Conservation (phyloP, 768 basidiomycete genomes). For the Pulveroboletus frians region DNA sequence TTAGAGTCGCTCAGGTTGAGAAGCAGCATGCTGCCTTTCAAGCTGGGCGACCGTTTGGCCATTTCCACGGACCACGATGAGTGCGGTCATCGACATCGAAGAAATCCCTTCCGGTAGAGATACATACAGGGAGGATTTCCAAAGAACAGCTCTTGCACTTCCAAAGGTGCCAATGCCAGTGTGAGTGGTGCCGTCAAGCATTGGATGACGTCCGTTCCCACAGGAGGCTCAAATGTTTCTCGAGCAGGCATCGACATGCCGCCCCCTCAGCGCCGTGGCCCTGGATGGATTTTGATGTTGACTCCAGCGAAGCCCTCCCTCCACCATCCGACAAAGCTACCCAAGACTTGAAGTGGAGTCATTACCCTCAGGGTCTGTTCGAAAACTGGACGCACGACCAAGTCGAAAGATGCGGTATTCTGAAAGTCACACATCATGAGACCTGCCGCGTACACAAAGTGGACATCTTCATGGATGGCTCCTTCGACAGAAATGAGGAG, state of each 20-base stretch:
- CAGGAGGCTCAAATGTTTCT: background rate
- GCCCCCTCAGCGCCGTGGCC: conserved; percentile 41
- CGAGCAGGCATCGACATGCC: conserved; percentile 33
- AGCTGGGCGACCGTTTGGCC: background rate
- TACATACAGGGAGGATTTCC: conserved; percentile 5
- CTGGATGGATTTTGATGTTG: conserved; percentile 36
- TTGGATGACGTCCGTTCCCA: background rate
- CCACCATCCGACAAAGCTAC: conserved; percentile 11
- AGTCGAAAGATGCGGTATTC: conserved; percentile 28
- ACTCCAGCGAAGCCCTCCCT: conserved; percentile 15
- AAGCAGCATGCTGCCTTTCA: too few relatives aligned
- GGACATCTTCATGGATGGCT: conserved; percentile 18
- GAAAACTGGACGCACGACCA: conserved; percentile 33
- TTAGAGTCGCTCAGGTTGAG: too few relatives aligned
- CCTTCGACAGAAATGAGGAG: conserved; percentile 9
- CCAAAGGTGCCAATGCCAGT: conserved; percentile 24
- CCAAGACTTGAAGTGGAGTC: conserved; percentile 19
- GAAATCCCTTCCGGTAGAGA: background rate
- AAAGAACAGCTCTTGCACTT: conserved; percentile 8
- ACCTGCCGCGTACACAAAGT: conserved; percentile 22
- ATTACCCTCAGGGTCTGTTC: conserved; percentile 31
- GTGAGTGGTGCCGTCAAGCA: conserved; percentile 16
- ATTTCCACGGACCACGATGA: conserved; percentile 11
- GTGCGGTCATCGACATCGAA: conserved; percentile 8
- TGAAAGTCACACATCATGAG: conserved; percentile 1